Evolutionary conservation across 2,329 filamentous ascomycete genomes (phyloP).

Genomic region (Bipolaris zeicola): DNA sequence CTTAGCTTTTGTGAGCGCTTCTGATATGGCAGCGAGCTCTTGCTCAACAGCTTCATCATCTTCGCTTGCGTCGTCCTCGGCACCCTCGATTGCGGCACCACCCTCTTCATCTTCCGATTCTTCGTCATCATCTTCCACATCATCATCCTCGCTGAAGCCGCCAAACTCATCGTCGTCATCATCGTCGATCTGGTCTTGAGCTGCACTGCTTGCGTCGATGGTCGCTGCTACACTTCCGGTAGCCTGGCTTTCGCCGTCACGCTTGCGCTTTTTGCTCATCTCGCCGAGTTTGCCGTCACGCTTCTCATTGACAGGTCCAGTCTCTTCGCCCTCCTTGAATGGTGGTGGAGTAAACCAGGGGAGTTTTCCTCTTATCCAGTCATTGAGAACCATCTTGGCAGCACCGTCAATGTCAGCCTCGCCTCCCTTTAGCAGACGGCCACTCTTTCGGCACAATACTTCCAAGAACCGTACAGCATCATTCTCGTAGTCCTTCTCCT

Average conservation of each 20-base stretch:
- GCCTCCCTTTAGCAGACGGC: constrained; percentile 85
- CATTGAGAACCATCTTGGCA: constrained; percentile 95
- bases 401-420: constrained; percentile 94
- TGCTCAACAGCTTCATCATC: constrained; percentile 42
- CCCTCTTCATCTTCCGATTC: constrained; percentile 29
- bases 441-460: constrained; percentile 82
- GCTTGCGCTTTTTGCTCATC: constrained; percentile 79
- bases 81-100: constrained; percentile 18
- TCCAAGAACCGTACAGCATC: constrained; percentile 84
- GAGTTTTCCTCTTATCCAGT: constrained; percentile 92
- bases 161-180: constrained; percentile 40
- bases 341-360: constrained; percentile 94
- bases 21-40: constrained; percentile 45
- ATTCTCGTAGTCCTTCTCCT: constrained; percentile 72
- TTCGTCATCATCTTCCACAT: constrained; percentile 18
- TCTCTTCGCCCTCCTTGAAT: constrained; percentile 44
- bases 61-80: constrained; percentile 25
- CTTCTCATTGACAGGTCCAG: constrained; percentile 56
- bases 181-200: constrained; percentile 23
- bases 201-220: constrained; percentile 17
- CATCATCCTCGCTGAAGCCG: constrained; percentile 41
- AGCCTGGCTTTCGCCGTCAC: constrained; percentile 44
- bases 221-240: constrained; percentile 29
- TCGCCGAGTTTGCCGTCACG: constrained; percentile 81
- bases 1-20: constrained; percentile 41